Evolutionary conservation across 257 asterid genomes (phyloP), one percentile per base, ranked within the genome.

Genomic region (Paulownia fortunei): DNA sequence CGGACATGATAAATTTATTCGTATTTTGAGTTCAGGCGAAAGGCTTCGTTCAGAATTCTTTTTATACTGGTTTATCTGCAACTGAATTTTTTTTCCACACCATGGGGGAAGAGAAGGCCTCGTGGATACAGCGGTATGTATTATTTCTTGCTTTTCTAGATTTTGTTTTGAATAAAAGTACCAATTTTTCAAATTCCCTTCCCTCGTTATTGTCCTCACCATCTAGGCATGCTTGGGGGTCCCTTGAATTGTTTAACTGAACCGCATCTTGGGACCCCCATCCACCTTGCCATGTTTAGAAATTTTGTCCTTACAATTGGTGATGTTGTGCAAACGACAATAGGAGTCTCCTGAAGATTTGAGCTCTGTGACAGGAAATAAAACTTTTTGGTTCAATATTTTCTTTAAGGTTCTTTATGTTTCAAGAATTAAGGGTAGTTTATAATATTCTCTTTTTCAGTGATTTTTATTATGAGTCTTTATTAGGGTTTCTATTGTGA

Each of bases 41-140:
- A 77, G 99, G 99, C 15, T 95, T 95, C 41, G 99, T 93, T 73
- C 96, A 94, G 79, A 94, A 93, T 87, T 95, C 99, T 69, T 95
- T 95, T 86, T 95, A 91, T 65, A 87, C 93, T 61, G 99, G 99
- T 73, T 81, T 95, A 80, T 87, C 90, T 26, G 97, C 98, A 12
- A 92, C 98, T 19, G 99, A 95, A 78, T 93, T 93, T 85, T 95
- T 95, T 86, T 95, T 95, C 85, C 99, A 95, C 88, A 95, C 99
- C 79, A 95, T 95, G 99, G 98, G 93, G 99, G 99, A 68, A 88
- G 99, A 88, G 99, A 95, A 90, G 99, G 99, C 44, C 99, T 95
- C 58, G 97, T 93, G 64, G 99, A 95, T 87, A 95, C 98, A 8
- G 99, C 99, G 89, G 99, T 95, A 95, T 64, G 93, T 39, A 56